Evolutionary conservation across 345 rosid genomes (phyloP), one percentile per base, ranked within the genome.

Genomic region (Euclidium syriacum): DNA sequence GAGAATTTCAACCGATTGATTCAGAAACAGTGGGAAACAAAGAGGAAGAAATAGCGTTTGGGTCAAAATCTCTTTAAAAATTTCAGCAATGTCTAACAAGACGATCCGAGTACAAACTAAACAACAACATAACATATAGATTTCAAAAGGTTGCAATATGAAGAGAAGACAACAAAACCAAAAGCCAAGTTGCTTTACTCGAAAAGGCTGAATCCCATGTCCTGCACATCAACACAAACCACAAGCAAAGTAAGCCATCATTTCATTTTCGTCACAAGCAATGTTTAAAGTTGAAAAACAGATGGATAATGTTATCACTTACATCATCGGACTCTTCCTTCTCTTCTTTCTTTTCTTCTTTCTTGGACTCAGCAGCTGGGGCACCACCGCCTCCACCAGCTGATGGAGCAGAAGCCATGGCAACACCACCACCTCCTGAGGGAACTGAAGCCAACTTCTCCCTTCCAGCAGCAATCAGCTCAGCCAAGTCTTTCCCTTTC

Each of bases 321-420:
- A 89, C 96, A 9, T 87, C 97, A 15, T 90, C 95, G 3, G 90
- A 84, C 58, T 86, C 96, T 62, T 89, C 95, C 64, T 81, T 79
- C 80, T 81, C 84, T 61, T 84, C 95, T 1, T 79, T 82, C 66
- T 89, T 86, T 68, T 89, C 91, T 47, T 86, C 97, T 65, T 84
- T 81, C 82, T 87, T 83, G 7, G 87, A 17, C 81, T 86, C 91
- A n/a, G 86, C 83, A 0, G 84, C 85, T 0, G 78, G 58, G 12
- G 75, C 83, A 2, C 58, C 73, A 34, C 54, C 80, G 1, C 67
- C 86, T 0, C 74, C 76, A 5, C 76, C 83, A 25, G 78, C 41
- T 1, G 73, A 59, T 23, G 73, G 67, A 7, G 79, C 75, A 18
- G 82, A 48, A 4, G 79, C 73, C 15, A 79, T 65, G 0, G 64